Conservation (phyloP, 495 filamentous ascomycete genomes). For the Hamigera avellanea region DNA sequence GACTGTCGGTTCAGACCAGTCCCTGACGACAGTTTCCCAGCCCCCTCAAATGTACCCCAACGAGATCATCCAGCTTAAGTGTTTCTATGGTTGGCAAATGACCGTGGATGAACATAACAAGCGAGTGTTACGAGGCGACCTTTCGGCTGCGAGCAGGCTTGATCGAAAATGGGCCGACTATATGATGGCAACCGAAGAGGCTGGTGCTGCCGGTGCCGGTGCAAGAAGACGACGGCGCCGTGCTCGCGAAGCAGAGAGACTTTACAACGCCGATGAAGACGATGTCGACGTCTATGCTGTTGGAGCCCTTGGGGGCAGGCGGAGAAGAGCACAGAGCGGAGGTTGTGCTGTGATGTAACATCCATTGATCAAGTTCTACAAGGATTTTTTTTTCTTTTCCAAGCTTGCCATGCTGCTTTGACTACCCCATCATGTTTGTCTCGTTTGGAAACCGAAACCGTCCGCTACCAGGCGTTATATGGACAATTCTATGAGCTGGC, state of each 20-base stretch:
- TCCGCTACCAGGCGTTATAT: too few species aligned
- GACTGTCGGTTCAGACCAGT: constrained; percentile 16
- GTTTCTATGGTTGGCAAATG: constrained; percentile 90
- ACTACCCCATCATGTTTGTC: too few species aligned
- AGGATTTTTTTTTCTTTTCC: too few species aligned
- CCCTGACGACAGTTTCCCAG: constrained; percentile 15
- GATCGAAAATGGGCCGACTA: constrained; percentile 90
- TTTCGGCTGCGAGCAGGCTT: constrained; percentile 54
- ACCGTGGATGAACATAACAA: constrained; percentile 89
- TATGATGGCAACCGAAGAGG: constrained; percentile 86
- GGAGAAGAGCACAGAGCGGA: constrained; percentile 44
- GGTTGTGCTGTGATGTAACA: constrained; percentile 45
- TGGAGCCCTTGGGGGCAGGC: constrained; percentile 19
- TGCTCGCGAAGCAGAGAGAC: constrained; percentile 61
- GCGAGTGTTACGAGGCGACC: constrained; percentile 65
- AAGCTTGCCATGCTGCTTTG: too few species aligned
- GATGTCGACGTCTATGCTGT: constrained; percentile 33
- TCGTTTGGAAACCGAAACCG: too few species aligned
- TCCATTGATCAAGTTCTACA: neutral
- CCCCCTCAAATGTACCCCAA: constrained; percentile 41
- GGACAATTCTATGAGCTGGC: too few species aligned
- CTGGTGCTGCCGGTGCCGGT: constrained; percentile 54
- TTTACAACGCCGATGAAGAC: constrained; percentile 65
- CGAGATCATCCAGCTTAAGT: constrained; percentile 77
- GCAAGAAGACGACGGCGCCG: constrained; percentile 57